Conservation (phyloP, 257 asterid species). For the Gardenia jasminoides region DNA sequence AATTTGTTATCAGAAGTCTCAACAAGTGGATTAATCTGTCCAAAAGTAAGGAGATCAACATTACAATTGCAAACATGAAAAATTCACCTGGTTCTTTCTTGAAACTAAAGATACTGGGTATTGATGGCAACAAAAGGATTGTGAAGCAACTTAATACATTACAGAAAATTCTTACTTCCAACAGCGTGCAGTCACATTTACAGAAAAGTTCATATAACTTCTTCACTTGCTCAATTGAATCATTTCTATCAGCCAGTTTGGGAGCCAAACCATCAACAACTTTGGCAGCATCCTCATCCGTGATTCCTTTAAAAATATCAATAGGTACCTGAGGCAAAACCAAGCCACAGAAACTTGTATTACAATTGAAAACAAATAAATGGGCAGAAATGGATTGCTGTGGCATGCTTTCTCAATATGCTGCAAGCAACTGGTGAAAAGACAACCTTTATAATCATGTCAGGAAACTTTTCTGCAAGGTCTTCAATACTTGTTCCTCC, state of each 20-base stretch:
- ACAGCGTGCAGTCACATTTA: constrained; percentile 86
- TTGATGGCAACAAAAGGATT: not conserved
- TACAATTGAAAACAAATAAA: not conserved
- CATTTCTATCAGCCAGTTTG: constrained; percentile 78
- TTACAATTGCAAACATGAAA: not conserved
- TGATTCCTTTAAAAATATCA: constrained; percentile 90
- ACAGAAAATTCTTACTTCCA: constrained; percentile 58
- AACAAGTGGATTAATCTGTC: constrained; percentile 91
- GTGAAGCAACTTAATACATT: not conserved
- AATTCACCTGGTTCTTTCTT: not conserved
- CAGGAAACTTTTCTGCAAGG: constrained; percentile 96
- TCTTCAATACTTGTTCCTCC: constrained; percentile 99
- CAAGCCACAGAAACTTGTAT: not conserved
- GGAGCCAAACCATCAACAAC: constrained; percentile 97
- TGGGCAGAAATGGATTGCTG: not conserved
- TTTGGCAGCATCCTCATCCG: constrained; percentile 96
- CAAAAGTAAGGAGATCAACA: constrained; percentile 7
- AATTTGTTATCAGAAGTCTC: constrained; percentile 87
- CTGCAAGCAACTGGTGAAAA: constrained; percentile 9
- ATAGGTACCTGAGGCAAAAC: constrained; percentile 66
- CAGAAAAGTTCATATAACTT: constrained; percentile 90
- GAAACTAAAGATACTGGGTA: not conserved
- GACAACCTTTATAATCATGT: constrained; percentile 80
- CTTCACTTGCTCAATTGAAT: constrained; percentile 96
- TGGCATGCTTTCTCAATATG: not conserved